These are phyloP conservation scores for Podochytrium sp. DNA, from an alignment of 192 early-diverging fungal genomes.

Conservation along the genomic window DNA sequence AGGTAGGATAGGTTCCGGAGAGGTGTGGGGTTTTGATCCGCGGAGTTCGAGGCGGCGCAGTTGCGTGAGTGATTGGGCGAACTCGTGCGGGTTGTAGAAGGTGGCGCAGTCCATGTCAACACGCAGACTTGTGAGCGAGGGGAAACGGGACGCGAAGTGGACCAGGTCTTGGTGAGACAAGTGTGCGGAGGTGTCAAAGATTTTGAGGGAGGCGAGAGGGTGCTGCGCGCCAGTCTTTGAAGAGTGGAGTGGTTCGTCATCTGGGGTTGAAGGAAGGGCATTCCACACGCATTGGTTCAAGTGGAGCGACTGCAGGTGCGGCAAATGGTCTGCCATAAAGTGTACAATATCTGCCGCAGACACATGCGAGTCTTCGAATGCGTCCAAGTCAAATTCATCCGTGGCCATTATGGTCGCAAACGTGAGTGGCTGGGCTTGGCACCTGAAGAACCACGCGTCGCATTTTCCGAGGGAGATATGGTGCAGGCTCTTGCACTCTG, in stretches of 20 bases:
- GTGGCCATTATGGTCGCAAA: too few species aligned
- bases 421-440: not conserved
- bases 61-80: not conserved
- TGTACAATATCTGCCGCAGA: not conserved
- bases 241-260: not conserved
- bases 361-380: not conserved
- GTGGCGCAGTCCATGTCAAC: not conserved
- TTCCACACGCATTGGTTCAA: constrained; percentile 1
- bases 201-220: not conserved
- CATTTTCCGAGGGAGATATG: not conserved
- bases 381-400: not conserved
- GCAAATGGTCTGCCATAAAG: not conserved
- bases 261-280: not conserved
- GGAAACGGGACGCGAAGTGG: not conserved
- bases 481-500: not conserved
- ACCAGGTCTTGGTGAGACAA: not conserved
- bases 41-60: not conserved
- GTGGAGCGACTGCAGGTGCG: not conserved
- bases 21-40: not conserved
- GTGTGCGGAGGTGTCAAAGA: not conserved
- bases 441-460: constrained; percentile 1
- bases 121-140: not conserved
- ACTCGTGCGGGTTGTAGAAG: not conserved
- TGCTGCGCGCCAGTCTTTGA: not conserved
- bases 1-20: not conserved